Evolutionary conservation across 495 filamentous ascomycete species (phyloP), one percentile per base, ranked within the genome.

Genomic region (Tuber umbilicatum): DNA sequence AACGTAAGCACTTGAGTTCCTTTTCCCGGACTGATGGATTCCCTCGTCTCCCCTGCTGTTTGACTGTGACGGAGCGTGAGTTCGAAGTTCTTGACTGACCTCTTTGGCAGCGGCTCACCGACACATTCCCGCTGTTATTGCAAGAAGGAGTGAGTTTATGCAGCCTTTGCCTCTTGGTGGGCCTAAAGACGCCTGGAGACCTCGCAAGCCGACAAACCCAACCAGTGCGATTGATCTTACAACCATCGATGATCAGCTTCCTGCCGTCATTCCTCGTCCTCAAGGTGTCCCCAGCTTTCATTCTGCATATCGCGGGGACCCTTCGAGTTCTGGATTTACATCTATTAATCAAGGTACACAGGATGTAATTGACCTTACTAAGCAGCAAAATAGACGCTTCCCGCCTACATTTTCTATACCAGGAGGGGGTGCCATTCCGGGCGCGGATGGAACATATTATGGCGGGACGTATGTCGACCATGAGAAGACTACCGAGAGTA

Each of bases 401-500:
- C 80, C 73, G 45, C 71, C 79, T 40, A 74, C 55, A 12, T 80
- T 69, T 47, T 79, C 75, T 41, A 75, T 76, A 60, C 79, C 80
- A 12, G 47, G 75, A 40, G 79, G 80, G 38, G 76, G 80, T 50
- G 79, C 71, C 14, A 39, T 78, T 7, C 38, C 69, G 27, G 80
- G 79, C 68, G 73, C 70, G 17, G 74, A 47, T 70, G 73, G 74
- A 39, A 74, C 73, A 3, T 77, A 81, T 45, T 71, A 75, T 60
- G 72, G 72, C 31, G 79, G 80, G 70, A 67, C 67, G 3, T 79
- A 81, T 39, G 73, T 79, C 9, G 80, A 82, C 70, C 73, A 82
- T 23, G 80, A 73, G 35, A 82, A 80, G 64, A 82, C 80, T 42
- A 82, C 80, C 21, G 74, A 82, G 60, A 79, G 77, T 7, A 75